A percentile compares a stretch with the other conserved stretches of the same genome.
Evolutionary conservation across 108 stramenopile species (phyloP).

Genomic region (Nannochloropsis salina): DNA sequence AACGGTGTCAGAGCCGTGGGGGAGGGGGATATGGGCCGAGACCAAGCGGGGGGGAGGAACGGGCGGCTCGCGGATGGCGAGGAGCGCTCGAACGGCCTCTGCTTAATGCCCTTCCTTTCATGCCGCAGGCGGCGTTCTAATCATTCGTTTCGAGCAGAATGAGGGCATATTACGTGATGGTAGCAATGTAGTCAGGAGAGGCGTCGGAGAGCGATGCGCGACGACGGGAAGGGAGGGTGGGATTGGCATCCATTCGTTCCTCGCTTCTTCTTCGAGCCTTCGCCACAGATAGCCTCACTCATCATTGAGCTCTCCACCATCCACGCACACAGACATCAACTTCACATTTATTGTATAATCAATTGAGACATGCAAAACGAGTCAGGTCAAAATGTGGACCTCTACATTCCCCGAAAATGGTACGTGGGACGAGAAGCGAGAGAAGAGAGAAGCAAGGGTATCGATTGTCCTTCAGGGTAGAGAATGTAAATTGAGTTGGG

Average conservation of each 20-base stretch:
- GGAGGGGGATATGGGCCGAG: background rate
- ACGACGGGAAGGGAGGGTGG: too few relatives aligned
- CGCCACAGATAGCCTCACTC: background rate
- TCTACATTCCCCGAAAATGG: constrained; percentile 96
- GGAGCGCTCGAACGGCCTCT: constrained; percentile 13
- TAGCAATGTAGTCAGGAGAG: too few relatives aligned
- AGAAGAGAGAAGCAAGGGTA: background rate
- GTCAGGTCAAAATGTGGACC: constrained; percentile 86
- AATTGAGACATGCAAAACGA: constrained; percentile 80
- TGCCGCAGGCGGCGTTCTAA: background rate
- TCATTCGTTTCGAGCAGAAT: too few relatives aligned
- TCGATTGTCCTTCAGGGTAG: background rate
- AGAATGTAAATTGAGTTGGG: too few relatives aligned
- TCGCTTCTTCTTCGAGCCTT: background rate
- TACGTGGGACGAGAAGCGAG: constrained; percentile 12
- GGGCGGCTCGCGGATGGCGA: background rate
- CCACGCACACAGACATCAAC: background rate
- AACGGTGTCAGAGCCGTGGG: too few relatives aligned
- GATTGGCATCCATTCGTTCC: background rate
- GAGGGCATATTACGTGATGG: too few relatives aligned
- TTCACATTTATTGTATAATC: background rate
- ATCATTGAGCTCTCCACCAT: background rate
- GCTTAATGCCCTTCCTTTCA: background rate
- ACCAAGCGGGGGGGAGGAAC: background rate
- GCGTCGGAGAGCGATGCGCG: too few relatives aligned